Evolutionary conservation across 768 basidiomycete species (phyloP).

Genomic region (Termitomyces sp.): DNA sequence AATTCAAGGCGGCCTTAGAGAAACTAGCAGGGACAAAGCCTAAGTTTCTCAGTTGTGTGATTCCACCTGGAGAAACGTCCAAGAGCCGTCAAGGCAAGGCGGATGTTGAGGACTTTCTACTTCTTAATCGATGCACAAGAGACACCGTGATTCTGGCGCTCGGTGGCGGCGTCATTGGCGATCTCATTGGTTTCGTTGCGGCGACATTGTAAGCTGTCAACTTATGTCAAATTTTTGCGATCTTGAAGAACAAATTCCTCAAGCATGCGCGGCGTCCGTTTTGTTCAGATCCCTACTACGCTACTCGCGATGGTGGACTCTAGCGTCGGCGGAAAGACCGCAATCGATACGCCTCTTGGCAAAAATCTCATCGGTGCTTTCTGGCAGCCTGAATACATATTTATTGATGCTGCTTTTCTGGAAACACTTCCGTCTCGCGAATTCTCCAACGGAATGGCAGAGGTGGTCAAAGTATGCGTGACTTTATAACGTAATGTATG

Average conservation of each 20-base stretch:
- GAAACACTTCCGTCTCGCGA: conserved; percentile 89
- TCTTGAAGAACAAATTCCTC: conserved; percentile 4
- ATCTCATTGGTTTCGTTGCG: conserved; percentile 93
- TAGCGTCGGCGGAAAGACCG: conserved; percentile 95
- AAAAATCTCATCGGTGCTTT: conserved; percentile 99
- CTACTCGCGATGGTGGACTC: conserved; percentile 99
- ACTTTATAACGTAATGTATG: not conserved
- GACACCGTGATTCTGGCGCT: conserved; percentile 92
- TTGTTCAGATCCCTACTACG: conserved; percentile 95
- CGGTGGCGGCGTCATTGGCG: conserved; percentile 96
- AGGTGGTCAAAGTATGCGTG: conserved; percentile 83
- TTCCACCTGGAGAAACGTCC: conserved; percentile 88
- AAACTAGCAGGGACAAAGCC: conserved; percentile 29
- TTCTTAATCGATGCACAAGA: conserved; percentile 83
- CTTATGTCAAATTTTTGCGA: not conserved
- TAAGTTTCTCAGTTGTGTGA: conserved; percentile 71
- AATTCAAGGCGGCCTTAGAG: conserved; percentile 48
- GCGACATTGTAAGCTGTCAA: conserved; percentile 80
- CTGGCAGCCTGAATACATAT: conserved; percentile 97
- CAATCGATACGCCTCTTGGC: conserved; percentile 97
- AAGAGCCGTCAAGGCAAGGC: conserved; percentile 93
- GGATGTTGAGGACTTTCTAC: conserved; percentile 87
- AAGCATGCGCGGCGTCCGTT: conserved; percentile 96
- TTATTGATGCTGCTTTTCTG: conserved; percentile 95
- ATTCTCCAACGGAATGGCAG: conserved; percentile 99